Evolutionary conservation across 495 filamentous ascomycete genomes (phyloP).

Genomic region (Aspergillus ostianus): DNA sequence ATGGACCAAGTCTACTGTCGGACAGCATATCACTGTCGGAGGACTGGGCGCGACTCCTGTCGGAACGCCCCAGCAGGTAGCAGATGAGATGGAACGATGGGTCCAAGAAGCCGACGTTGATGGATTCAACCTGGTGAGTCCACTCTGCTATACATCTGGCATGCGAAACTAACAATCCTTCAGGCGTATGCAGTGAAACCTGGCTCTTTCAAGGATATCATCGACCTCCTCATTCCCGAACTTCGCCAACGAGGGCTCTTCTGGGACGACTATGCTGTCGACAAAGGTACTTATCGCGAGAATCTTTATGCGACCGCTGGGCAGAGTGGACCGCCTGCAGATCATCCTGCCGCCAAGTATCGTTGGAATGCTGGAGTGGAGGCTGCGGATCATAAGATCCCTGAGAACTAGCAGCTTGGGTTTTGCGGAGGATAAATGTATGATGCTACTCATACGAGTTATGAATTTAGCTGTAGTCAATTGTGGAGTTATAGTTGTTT

Average conservation of each 20-base stretch:
- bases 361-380: constrained; percentile 49
- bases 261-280: constrained; percentile 47
- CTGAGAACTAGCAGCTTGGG: constrained; percentile 7
- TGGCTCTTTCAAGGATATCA: constrained; percentile 61
- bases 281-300: constrained; percentile 49
- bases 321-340: constrained; percentile 41
- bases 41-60: constrained; percentile 54
- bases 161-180: constrained; percentile 4
- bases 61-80: constrained; percentile 56
- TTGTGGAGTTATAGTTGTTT: no score
- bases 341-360: constrained; percentile 51
- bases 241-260: constrained; percentile 47
- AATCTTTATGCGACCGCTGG: constrained; percentile 41
- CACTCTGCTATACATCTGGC: neutral
- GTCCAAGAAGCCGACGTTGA: constrained; percentile 60
- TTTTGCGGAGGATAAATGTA: neutral
- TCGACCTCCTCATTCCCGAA: constrained; percentile 49
- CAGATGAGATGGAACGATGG: constrained; percentile 62
- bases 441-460: neutral
- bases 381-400: constrained; percentile 23
- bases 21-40: constrained; percentile 61
- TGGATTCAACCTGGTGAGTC: constrained; percentile 59
- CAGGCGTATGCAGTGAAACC: constrained; percentile 61
- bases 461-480: neutral
- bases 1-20: constrained; percentile 65